Evolutionary conservation across 2,329 filamentous ascomycete genomes (phyloP), one percentile per base, ranked within the genome.

Genomic region (Stagonosporopsis rhizophila): DNA sequence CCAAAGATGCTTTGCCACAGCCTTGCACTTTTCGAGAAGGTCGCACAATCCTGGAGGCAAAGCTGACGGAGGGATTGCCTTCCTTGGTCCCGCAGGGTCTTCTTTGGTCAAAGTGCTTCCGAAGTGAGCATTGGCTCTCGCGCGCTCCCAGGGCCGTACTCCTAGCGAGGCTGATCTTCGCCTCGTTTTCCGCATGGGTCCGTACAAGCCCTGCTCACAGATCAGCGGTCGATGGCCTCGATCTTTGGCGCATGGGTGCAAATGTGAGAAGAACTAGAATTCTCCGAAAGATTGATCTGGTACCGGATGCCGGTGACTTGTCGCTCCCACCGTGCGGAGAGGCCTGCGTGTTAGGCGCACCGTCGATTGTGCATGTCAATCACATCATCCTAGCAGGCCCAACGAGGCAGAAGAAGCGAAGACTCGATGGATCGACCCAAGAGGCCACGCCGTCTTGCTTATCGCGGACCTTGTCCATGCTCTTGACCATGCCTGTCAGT

Each of bases 131-230:
- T 8, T 27, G 40, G 28, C 12, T 41, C 40, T 40, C 28, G n/a
- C 32, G 42, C 45, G 44, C 41, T n/a, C 45, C 41, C 35, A 28
- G 53, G 35, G 12, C 35, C 41, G 23, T 39, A 25, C 30, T 34
- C 15, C 46, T 39, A 56, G 53, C 38, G 37, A 47, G 42, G 30
- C 30, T 52, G 25, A 46, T 47, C 42, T 25, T 39, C 47, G 12
- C 38, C 17, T 35, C 46, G 38, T 23, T 20, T 32, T 27, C 47
- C 28, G 53, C 35, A 12, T 8, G 25, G 38, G 20, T 30, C 46
- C 45, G n/a, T 34, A 15, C 15, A 42, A 56, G 53, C 53, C 42
- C 47, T 56, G 47, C 53, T 45, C 41, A 38, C 47, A 52, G 47
- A 45, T 44, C 47, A 51, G 52, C 45, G n/a, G 19, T 44, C 17